Conservation (phyloP, 2,329 filamentous ascomycete genomes). For the Blastomyces silverae region DNA sequence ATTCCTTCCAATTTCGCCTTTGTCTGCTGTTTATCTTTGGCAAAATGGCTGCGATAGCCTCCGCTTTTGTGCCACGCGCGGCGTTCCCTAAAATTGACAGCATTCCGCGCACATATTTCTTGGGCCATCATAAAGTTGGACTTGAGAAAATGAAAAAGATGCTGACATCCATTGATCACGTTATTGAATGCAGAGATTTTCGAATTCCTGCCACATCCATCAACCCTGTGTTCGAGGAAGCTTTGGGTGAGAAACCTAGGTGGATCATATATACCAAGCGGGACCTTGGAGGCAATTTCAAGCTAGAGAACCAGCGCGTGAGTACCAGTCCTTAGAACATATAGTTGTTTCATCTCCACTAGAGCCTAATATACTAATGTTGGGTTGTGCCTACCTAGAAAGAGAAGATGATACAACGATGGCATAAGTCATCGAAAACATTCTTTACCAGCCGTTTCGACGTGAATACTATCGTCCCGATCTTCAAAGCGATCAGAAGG, state of each 20-base stretch:
- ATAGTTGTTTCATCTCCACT: background rate
- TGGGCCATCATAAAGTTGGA: slow-evolving; percentile 84
- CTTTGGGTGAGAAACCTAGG: slow-evolving; percentile 63
- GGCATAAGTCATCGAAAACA: slow-evolving; percentile 48
- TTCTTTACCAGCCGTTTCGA: slow-evolving; percentile 45
- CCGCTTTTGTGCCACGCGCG: slow-evolving; percentile 63
- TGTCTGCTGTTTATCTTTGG: too few species aligned
- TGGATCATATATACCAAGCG: slow-evolving; percentile 87
- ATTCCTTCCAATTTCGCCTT: background rate
- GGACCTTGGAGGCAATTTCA: slow-evolving; percentile 57
- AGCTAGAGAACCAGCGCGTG: slow-evolving; percentile 40
- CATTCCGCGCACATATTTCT: slow-evolving; percentile 83
- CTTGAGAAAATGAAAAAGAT: slow-evolving; percentile 74
- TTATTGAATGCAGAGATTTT: slow-evolving; percentile 93
- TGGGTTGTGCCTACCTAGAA: slow-evolving; percentile 28
- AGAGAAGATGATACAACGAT: slow-evolving; percentile 48
- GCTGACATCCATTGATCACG: slow-evolving; percentile 72
- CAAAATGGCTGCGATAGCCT: slow-evolving; percentile 11
- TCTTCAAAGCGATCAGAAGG: slow-evolving; percentile 37
- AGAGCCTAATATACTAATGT: background rate
- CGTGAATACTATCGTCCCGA: slow-evolving; percentile 44
- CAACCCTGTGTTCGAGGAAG: slow-evolving; percentile 81
- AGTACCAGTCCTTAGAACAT: slow-evolving; percentile 12
- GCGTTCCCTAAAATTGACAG: slow-evolving; percentile 65
- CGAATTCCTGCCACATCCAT: slow-evolving; percentile 81